phyloP scores from a whole-genome alignment of 2,329 filamentous ascomycete species.

The Colletotrichum tropicale region DNA sequence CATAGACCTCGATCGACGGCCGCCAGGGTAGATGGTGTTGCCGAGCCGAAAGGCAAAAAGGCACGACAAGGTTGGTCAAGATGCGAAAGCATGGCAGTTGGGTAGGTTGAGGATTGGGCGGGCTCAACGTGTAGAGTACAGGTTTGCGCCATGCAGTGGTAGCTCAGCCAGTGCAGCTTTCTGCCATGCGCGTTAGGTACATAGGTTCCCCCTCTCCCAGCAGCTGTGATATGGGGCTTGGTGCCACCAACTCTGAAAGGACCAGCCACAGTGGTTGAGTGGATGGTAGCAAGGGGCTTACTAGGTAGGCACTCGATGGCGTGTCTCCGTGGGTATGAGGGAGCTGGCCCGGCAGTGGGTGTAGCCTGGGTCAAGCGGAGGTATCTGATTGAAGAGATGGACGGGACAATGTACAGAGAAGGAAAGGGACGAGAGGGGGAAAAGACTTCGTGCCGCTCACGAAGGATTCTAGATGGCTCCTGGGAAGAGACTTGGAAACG shows the following conservation, averaged over 20 bases:
- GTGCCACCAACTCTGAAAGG: neutral
- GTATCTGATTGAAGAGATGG: neutral
- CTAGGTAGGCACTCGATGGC: too few species aligned
- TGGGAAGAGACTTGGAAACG: neutral
- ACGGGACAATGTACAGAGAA: neutral
- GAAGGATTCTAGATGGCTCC: conserved; percentile 6
- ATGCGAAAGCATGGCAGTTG: neutral
- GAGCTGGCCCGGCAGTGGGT: too few species aligned
- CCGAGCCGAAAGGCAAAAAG: neutral
- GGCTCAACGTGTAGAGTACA: neutral
- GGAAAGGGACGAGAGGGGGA: too few species aligned
- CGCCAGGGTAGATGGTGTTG: neutral
- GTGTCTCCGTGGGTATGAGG: too few species aligned
- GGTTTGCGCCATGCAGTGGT: neutral
- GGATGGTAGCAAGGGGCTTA: too few species aligned
- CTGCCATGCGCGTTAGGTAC: neutral
- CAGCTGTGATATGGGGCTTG: neutral
- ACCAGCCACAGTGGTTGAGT: neutral
- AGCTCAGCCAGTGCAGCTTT: neutral
- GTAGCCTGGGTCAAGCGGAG: neutral
- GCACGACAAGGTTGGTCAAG: neutral
- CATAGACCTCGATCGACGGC: neutral
- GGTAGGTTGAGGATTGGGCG: neutral
- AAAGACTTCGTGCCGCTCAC: neutral
- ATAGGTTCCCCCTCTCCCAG: neutral